Base-by-base conservation (phyloP, 208 protist genomes). In the Acanthamoeba castellanii region DNA sequence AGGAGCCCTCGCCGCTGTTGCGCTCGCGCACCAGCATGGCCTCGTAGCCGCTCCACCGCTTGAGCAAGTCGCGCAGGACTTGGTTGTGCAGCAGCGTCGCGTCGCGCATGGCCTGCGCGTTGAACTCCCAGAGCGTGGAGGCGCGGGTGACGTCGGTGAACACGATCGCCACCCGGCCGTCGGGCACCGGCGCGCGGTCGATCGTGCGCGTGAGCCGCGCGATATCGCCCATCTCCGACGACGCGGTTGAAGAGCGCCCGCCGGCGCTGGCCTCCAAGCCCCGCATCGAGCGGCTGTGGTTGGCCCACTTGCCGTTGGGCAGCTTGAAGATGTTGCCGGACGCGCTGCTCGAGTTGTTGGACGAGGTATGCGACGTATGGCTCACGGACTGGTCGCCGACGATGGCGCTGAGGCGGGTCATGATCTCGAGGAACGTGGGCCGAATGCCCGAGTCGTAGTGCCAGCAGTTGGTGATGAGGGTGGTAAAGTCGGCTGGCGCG, bases 1-100 rank as follows among this genome's bases (percentile, higher is more conserved):
- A 94, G 14, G 92, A 94, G 68, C 90, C 90, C 37, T 94, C 90
- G n/a, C 90, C 90, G 57, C 68, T 66, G 57, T 78, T 94, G 70
- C 59, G 3, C 1, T 14, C 90, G 37, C 57, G 37, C 13, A 42
- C 47, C 4, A 84, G 66, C 16, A 74, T 3, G 3, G 87, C 92
- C 55, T 94, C 92, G 61, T 94, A 94, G 14, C 92, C 92, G 59
- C 59, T 7, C 30, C 57, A 66, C 85, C 89, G 78, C 7, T 66
- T 16, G 27, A 85, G 34, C 2, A 85, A 34, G 2, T 1, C 3
- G 18, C 76, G 18, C 0, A 85, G 27, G 76, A 50, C 0, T 0
- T 85, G 25, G 84, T 91, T 91, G 84, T 91, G 84, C 25, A 91
- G 84, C 7, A 91, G 0, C 1, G 84, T 91, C 52, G 84, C 84